Base-by-base conservation (phyloP, 1,139 yeast species). In the Eremothecium gossypii region DNA sequence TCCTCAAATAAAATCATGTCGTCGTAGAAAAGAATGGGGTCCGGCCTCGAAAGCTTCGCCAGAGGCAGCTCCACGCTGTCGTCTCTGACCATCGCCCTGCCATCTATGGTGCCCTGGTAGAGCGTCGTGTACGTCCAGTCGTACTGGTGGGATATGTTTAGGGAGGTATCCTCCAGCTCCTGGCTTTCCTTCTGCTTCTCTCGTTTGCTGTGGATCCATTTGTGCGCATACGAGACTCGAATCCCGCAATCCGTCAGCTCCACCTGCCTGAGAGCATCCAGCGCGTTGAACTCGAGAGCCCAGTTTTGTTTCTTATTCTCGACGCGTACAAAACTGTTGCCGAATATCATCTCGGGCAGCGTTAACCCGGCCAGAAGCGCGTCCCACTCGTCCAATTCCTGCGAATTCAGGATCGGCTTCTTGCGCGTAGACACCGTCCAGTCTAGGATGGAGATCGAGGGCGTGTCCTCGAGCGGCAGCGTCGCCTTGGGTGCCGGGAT, bases 341-440 rank as follows among this genome's bases (percentile, higher is more conserved):
- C 97, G 65, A 91, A 91, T 11, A 91, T 87, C 98, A 91, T 91
- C 59, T 91, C 99, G 0, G 99, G 99, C 41, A 91, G 66, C 0
- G 97, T 95, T 50, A 91, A 76, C 8, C 78, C 77, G 45, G 82
- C 71, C 43, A 73, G 61, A 6, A 72, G 76, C 7, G 49, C 54
- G 45, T 77, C 82, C 52, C 82, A 72, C 8, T 65, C 66, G 46
- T 87, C 96, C 45, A 91, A 73, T 58, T 87, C 96, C 2, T 65
- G 68, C 1, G 91, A 71, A 49, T 75, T 80, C 46, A 86, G 66
- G 36, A 91, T 91, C 0, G 98, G 95, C 42, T 74, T 75, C 57
- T 86, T 79, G 38, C 70, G 67, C 0, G 95, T 81, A 49, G 70
- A 74, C 8, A 91, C 74, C 46, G 77, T 75, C 97, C 97, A 91